These are phyloP conservation scores for Tetrahymena thermophila DNA, from an alignment of 73 alveolate species.

Conservation along the genomic window DNA sequence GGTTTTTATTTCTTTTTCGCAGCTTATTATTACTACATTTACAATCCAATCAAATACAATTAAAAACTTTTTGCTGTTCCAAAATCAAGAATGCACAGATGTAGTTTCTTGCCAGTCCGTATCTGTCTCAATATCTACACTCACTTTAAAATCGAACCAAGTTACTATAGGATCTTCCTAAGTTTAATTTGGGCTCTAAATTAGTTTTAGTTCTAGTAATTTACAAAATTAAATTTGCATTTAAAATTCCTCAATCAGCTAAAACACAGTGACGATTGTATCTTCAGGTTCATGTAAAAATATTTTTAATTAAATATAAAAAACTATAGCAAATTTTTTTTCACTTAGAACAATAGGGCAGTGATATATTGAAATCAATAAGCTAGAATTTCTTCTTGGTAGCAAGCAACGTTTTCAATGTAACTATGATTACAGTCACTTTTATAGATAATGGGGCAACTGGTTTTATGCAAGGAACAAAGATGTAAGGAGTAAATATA, in stretches of 20 bases:
- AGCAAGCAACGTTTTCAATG: neutral
- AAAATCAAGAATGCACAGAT: neutral
- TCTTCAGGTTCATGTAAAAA: neutral
- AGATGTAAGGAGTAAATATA: neutral
- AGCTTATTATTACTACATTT: neutral
- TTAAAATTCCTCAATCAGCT: neutral
- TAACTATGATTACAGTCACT: neutral
- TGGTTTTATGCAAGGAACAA: neutral
- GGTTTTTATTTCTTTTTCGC: neutral
- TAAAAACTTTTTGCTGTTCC: neutral
- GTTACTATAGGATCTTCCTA: neutral
- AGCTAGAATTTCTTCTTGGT: neutral
- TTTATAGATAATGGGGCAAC: neutral
- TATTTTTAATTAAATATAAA: too few species aligned
- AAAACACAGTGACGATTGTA: neutral
- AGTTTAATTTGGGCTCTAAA: neutral
- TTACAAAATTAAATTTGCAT: too few species aligned
- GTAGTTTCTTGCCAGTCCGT: neutral
- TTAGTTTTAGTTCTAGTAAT: neutral
- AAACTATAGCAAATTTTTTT: too few species aligned
- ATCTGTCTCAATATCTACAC: neutral
- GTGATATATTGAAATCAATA: neutral
- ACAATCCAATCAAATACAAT: too few species aligned
- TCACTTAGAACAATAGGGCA: neutral
- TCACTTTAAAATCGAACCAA: neutral